phyloP scores from a whole-genome alignment of 108 stramenopile species.

The Seminavis robusta region DNA sequence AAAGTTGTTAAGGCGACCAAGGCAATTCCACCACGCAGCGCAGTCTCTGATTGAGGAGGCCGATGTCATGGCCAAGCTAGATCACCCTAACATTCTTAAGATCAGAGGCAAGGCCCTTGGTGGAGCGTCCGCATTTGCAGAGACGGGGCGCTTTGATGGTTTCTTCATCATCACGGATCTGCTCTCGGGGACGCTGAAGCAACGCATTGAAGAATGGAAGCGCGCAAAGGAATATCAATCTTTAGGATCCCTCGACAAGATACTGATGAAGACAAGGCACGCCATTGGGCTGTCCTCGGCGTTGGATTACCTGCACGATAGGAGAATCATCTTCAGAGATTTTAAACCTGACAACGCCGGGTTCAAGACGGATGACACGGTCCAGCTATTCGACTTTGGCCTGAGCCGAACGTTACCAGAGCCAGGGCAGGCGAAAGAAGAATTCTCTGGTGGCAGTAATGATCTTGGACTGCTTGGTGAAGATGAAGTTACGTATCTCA shows the following conservation, averaged over 20 bases:
- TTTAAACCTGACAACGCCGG: conserved; percentile 65
- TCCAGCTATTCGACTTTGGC: conserved; percentile 52
- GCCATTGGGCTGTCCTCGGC: conserved; percentile 56
- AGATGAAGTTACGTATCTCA: conserved; percentile 34
- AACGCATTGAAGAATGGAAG: conserved; percentile 35
- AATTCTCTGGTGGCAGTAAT: no score
- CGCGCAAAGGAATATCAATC: conserved; percentile 9
- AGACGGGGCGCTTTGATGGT: conserved; percentile 33
- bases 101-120: conserved; percentile 61
- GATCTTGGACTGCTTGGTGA: no score
- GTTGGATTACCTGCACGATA: conserved; percentile 89
- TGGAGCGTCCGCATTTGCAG: conserved; percentile 21
- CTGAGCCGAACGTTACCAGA: conserved; percentile 26
- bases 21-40: no score
- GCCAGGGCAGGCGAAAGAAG: no score
- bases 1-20: no score
- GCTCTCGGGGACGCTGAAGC: conserved; percentile 53
- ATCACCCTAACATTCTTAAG: conserved; percentile 65
- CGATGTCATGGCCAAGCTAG: no score
- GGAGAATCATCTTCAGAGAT: conserved; percentile 93
- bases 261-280: no score
- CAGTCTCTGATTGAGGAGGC: no score
- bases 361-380: conserved; percentile 28
- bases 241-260: conserved; percentile 4
- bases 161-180: conserved; percentile 70